Base-by-base conservation (phyloP, 768 basidiomycete genomes). In the Mrakia gelida region DNA sequence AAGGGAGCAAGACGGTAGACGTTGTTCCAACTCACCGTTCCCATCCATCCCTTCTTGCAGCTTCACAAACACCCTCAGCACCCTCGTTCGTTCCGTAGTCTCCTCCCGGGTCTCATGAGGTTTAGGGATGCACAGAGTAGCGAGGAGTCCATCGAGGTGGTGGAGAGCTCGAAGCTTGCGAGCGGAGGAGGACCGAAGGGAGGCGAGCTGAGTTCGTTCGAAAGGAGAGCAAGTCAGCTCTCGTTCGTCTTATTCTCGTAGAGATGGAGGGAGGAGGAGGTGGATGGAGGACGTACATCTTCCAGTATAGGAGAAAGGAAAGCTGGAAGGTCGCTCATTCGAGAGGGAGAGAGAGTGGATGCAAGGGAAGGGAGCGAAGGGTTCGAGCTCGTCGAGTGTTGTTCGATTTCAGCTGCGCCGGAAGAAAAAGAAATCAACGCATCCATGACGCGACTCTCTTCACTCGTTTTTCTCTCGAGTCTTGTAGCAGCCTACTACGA, bases 1-100 rank as follows among this genome's bases (percentile, higher is more conserved):
- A 23, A 23, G 38, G 70, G 43, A 38, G 28, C 15, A 73, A 62
- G 21, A 8, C 38, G 73, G 78, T 49, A 16, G 82, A 21, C 61
- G 75, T 65, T 76, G 54, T 30, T 70, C 62, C 32, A 62, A 76
- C 34, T 28, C 54, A 93, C 93, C 86, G 82, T 94, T 94, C 84
- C 91, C 92, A 83, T 94, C 91, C 80, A 94, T 93, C 0, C 89
- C 89, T 80, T 91, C 89, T 82, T 94, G 93, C 61, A 93, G 85
- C 15, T 88, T 86, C 28, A 90, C 82, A 83, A 93, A 92, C 67
- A 85, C 84, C 54, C 87, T 86, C 80, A 89, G 86, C 13, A 87
- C 87, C 41, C 86, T 86, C 26, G 86, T 84, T 26, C 86, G 49
- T 38, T 75, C 73, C 41, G 86, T 82, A 34, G 84, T 81, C 59